phyloP scores from a whole-genome alignment of 352 stramenopile genomes.

The Globisporangium canariense region DNA sequence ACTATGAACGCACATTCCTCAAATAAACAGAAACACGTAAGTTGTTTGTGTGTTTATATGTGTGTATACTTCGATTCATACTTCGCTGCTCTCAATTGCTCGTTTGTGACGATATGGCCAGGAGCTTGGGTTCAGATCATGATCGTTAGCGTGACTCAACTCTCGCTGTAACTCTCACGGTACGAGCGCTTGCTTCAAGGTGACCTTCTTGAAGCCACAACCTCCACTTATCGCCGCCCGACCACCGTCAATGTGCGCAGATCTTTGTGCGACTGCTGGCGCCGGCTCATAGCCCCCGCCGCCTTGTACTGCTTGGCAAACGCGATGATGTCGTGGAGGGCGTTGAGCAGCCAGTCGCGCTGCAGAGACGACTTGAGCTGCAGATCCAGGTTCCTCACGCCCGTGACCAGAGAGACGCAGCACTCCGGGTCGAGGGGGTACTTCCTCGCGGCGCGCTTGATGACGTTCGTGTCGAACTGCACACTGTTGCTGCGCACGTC shows the following conservation, averaged over 20 bases:
- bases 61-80: background rate
- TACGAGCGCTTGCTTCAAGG: background rate
- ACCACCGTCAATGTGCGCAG: background rate
- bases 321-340: slow-evolving; percentile 51
- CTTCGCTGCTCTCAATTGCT: background rate
- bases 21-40: slow-evolving; percentile 10
- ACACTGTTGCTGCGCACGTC: slow-evolving; percentile 30
- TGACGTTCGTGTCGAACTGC: slow-evolving; percentile 24
- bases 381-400: slow-evolving; percentile 52
- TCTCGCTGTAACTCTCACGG: background rate
- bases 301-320: slow-evolving; percentile 68
- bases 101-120: background rate
- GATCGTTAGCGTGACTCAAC: background rate
- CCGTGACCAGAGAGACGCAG: slow-evolving; percentile 56
- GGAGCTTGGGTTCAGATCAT: background rate
- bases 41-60: slow-evolving; percentile 3
- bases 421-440: slow-evolving; percentile 35
- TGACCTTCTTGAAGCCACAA: background rate
- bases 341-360: slow-evolving; percentile 74
- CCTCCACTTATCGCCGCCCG: background rate
- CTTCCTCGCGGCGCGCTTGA: slow-evolving; percentile 50
- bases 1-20: slow-evolving; percentile 1
- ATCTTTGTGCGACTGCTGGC: slow-evolving; percentile 10
- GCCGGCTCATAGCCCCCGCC: slow-evolving; percentile 22
- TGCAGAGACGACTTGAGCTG: slow-evolving; percentile 64